Base-by-base conservation (phyloP, 805 yeast genomes). In the Saccharomycopsis sp. region DNA sequence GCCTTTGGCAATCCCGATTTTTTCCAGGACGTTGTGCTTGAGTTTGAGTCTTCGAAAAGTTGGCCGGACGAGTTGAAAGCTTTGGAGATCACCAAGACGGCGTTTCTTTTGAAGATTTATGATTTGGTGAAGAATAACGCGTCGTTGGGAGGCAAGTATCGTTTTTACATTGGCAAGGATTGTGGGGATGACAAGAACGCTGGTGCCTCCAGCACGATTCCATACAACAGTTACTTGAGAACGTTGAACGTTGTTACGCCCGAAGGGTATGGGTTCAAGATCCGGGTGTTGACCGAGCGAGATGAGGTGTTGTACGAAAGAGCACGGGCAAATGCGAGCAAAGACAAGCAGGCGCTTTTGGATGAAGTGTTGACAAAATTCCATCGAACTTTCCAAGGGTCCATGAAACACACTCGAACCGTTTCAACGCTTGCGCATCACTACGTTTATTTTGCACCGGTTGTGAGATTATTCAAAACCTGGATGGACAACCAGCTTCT, bases 1-100 rank as follows among this genome's bases (percentile, higher is more conserved):
- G 86, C 89, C 5, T 66, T 69, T 22, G 68, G 83, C 2, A 77
- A 72, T 50, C 87, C 86, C 4, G 84, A 81, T 53, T 83, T 81
- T 54, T 75, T 85, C 66, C 84, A 81, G 52, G 88, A 83, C 33
- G 77, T 80, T 12, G 69, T 92, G 7, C 57, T 92, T 27, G 95
- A 88, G 59, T 85, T 92, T 58, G 98, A 92, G 62, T 67, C 83
- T 3, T 84, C 95, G 2, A 69, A 74, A n/a, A 77, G 77, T 57
- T 92, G 99, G 99, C 99, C 99, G 2, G 94, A 84, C 59, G 96
- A 92, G 57, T 57, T 86, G 4, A 62, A 68, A 30, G 87, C 96
- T 2, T 62, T 87, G 41, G 97, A 92, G 58, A 79, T 81, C 53
- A 81, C 95, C 12, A 92, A 92, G 55, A 75, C 94, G 23, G 97